A percentile compares a stretch with the other conserved stretches of the same genome.
These are phyloP conservation scores for Jamesozyma hellenica DNA, from an alignment of 805 yeast species.

Conservation along the genomic window DNA sequence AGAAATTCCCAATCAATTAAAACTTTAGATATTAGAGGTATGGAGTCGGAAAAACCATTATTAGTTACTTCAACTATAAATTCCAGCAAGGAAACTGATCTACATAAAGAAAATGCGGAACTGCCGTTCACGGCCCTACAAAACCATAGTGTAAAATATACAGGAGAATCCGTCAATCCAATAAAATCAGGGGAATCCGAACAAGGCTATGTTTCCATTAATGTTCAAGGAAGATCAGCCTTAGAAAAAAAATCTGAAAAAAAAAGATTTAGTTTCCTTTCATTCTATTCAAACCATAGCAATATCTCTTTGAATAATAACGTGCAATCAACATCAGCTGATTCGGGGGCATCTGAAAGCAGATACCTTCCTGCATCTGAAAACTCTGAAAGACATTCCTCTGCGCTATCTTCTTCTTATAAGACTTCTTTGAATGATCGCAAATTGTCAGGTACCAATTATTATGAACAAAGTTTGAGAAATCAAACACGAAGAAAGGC, in stretches of 20 bases:
- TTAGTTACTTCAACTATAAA: too few species aligned
- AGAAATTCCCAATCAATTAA: too few species aligned
- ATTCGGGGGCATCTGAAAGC: neutral
- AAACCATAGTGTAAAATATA: too few species aligned
- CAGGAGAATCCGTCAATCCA: too few species aligned
- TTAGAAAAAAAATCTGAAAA: constrained; percentile 3
- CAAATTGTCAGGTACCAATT: neutral
- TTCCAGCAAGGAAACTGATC: too few species aligned
- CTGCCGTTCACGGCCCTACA: too few species aligned
- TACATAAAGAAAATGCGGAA: too few species aligned
- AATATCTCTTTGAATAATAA: neutral
- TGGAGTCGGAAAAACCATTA: too few species aligned
- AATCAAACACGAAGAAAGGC: neutral
- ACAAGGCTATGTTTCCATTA: neutral
- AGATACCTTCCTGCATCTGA: neutral
- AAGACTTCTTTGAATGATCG: neutral
- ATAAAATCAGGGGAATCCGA: too few species aligned
- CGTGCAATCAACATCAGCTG: neutral
- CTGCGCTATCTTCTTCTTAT: neutral
- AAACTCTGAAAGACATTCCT: neutral
- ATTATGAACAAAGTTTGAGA: neutral
- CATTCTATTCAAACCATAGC: constrained; percentile 7
- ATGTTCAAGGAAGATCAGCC: neutral
- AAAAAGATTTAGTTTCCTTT: constrained; percentile 12
- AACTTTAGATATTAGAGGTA: too few species aligned